Evolutionary conservation across 2,329 filamentous ascomycete genomes (phyloP).

Genomic region (Elsinoe batatas): DNA sequence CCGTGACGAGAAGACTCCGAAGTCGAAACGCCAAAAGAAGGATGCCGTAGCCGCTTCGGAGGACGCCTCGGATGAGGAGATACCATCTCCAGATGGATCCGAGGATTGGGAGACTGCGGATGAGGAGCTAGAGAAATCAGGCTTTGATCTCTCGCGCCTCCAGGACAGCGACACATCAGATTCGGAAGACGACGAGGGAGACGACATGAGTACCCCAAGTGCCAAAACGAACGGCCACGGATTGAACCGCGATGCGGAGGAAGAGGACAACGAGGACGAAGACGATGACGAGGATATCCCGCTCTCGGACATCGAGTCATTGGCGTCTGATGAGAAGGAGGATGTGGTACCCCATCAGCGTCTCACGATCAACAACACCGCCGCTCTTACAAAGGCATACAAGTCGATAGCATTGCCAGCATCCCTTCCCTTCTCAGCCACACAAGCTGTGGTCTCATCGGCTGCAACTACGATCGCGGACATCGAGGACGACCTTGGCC

Average conservation of each 20-base stretch:
- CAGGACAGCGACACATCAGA: constrained; percentile 28
- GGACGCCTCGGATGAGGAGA: constrained; percentile 20
- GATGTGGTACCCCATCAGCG: constrained; percentile 85
- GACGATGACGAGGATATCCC: constrained; percentile 81
- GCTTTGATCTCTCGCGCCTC: constrained; percentile 26
- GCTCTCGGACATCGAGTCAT: constrained; percentile 73
- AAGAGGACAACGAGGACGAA: constrained; percentile 47
- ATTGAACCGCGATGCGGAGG: constrained; percentile 35
- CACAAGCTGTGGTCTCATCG: constrained; percentile 65
- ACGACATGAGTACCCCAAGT: constrained; percentile 15
- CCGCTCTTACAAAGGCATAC: constrained; percentile 69
- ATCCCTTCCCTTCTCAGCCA: constrained; percentile 67
- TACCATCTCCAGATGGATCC: not conserved
- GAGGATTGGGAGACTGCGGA: constrained; percentile 24
- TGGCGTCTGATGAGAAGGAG: constrained; percentile 69
- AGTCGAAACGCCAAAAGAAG: constrained; percentile 17
- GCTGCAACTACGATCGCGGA: constrained; percentile 66
- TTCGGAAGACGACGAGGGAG: constrained; percentile 26
- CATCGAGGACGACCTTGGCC: constrained; percentile 80
- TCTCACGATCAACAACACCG: constrained; percentile 93
- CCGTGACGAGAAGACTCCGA: constrained; percentile 15
- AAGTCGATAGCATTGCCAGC: constrained; percentile 67
- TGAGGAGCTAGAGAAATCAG: constrained; percentile 32
- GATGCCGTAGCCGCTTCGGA: constrained; percentile 18
- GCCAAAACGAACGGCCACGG: constrained; percentile 27